Base-by-base conservation (phyloP, 352 stramenopile genomes). In the Globisporangium viniferum region DNA sequence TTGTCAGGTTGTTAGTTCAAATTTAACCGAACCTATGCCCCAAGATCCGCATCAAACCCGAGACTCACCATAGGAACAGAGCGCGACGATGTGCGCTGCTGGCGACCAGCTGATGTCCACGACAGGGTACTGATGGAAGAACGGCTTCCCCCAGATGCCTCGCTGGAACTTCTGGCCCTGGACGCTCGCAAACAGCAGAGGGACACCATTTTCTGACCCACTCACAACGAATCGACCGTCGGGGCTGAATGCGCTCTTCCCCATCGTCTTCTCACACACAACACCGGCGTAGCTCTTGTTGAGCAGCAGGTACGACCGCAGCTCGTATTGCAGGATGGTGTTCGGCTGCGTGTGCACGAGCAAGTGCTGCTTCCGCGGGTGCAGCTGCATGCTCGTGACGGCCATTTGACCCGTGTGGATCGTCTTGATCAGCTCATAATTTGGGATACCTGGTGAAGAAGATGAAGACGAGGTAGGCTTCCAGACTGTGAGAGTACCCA, bases 201-300 rank as follows among this genome's bases (percentile, higher is more conserved):
- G 81, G 31, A 86, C 59, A 5, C 86, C 86, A 46, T 91, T 83
- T 64, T 94, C 84, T 0, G 84, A 89, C 0, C 82, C 81, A 41
- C 75, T 86, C 15, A 81, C 76, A 8, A 91, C 82, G 56, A 83
- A 79, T 33, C 82, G 85, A 0, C 84, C 86, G 64, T 94, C 84
- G 0, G 84, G 77, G 55, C 81, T 92, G 66, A 91, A 92, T 0
- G 54, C 55, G 33, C 79, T 86, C 65, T 82, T 79, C 22, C 85
- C 64, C 1, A 90, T 64, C 31, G 86, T 65, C 3, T 75, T 70
- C 55, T 90, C 70, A 44, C 78, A 90, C 24, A 61, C 59, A 3
- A 92, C 64, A 10, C 84, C 81, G 2, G 71, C 55, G 65, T 91
- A 91, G 62, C 72, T 86, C 57, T 89, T 92, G 74, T 91, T 88